Evolutionary conservation across 176 grass and related monocot genomes (phyloP).

Genomic region (Rhipidocladum racemiflorum): DNA sequence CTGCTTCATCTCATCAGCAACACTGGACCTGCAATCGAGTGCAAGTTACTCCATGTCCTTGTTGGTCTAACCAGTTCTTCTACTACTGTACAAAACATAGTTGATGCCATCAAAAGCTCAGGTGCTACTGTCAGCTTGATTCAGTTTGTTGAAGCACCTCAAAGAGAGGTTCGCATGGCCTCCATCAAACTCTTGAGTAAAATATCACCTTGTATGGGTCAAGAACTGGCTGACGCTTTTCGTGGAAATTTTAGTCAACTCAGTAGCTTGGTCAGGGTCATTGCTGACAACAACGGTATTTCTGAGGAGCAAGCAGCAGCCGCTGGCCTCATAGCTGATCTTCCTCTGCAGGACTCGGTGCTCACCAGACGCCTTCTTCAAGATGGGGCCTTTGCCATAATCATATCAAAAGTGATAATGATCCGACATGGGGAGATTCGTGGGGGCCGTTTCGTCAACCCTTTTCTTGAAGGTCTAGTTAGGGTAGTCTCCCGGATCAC

Average conservation of each 20-base stretch:
- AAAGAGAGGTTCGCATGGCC: conserved; percentile 85
- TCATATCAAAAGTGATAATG: conserved; percentile 62
- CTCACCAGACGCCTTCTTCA: conserved; percentile 77
- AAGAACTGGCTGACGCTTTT: conserved; percentile 86
- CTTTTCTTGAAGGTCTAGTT: conserved; percentile 88
- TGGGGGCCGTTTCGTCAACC: conserved; percentile 78
- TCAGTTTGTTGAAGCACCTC: conserved; percentile 97
- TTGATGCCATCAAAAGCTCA: conserved; percentile 88
- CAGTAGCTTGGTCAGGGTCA: conserved; percentile 72
- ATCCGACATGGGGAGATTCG: conserved; percentile 77
- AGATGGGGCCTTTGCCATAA: conserved; percentile 67
- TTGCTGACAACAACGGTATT: conserved; percentile 80
- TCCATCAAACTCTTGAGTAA: conserved; percentile 83
- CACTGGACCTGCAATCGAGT: conserved; percentile 95
- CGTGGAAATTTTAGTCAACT: conserved; percentile 76
- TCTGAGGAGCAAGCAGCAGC: conserved; percentile 93
- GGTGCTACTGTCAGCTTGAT: conserved; percentile 91
- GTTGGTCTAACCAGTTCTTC: conserved; percentile 86
- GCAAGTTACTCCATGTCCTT: conserved; percentile 94
- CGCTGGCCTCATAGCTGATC: conserved; percentile 72
- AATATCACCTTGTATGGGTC: conserved; percentile 79
- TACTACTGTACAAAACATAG: conserved; percentile 67
- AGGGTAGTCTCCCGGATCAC: conserved; percentile 70
- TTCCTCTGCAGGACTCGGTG: conserved; percentile 67
- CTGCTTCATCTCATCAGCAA: conserved; percentile 98